Evolutionary conservation across 441 rosid species (phyloP).

Genomic region (Pelargonium cotyledonis): DNA sequence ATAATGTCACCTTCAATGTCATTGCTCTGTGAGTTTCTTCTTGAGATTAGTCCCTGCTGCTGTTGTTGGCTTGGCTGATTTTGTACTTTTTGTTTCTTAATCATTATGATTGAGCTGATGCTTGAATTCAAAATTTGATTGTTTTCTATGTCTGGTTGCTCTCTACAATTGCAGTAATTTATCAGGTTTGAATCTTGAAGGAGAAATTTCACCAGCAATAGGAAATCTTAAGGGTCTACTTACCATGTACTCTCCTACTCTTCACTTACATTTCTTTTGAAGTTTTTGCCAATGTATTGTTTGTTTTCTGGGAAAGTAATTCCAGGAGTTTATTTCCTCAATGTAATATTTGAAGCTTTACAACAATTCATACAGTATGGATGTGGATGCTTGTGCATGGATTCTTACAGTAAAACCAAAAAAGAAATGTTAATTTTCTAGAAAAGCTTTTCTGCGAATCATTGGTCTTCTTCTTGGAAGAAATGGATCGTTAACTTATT

Average conservation of each 20-base stretch:
- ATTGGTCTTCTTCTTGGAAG: too few species aligned
- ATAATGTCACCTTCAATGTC: conserved; percentile 48
- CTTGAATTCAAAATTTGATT: neutral
- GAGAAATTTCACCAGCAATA: conserved; percentile 83
- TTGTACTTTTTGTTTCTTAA: neutral
- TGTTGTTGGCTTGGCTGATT: neutral
- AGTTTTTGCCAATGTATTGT: neutral
- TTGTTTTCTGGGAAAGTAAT: neutral
- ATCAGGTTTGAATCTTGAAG: conserved; percentile 72
- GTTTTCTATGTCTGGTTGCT: neutral
- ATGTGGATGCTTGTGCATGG: too few species aligned
- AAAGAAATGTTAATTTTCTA: too few species aligned
- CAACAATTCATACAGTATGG: too few species aligned
- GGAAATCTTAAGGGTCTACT: conserved; percentile 65
- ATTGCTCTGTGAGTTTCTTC: conserved; percentile 60
- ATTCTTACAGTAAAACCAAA: too few species aligned
- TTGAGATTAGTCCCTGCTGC: neutral
- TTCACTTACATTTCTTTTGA: neutral
- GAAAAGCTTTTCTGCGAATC: too few species aligned
- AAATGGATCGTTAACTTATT: neutral
- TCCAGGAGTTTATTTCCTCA: too few species aligned
- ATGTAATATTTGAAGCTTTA: too few species aligned
- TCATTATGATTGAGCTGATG: neutral
- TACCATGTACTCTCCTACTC: conserved; percentile 40
- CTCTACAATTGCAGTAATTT: conserved; percentile 45